Base-by-base conservation (phyloP, 2,329 filamentous ascomycete genomes). In the Venturia effusa region DNA sequence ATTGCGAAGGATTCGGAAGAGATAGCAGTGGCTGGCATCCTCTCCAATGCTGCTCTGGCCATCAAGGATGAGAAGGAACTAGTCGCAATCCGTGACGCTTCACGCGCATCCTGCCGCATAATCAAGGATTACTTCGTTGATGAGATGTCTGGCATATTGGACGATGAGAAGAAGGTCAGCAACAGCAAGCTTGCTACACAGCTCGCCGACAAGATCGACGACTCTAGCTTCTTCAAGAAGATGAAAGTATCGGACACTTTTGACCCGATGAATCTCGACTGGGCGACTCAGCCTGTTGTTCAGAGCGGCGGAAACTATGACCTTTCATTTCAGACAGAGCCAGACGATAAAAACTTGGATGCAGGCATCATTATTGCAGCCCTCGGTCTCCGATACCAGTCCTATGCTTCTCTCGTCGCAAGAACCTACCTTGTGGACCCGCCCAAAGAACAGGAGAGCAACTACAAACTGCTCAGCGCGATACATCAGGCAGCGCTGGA, bases 41-140 rank as follows among this genome's bases (percentile, higher is more conserved):
- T 99, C 39, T 97, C 94, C 10, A 83, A 85, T 10, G 84, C 88
- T 51, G 92, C 91, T 61, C 89, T 99, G 74, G 88, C 93, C 19
- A 84, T 96, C 74, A 99, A 99, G 77, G 94, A 97, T 73, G 92
- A 97, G 75, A 89, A 88, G 71, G 94, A 99, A 77, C 81, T 99
- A 83, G 90, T 93, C 68, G 88, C 90, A 13, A 97, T 99, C 83
- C 88, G 95, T 72, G 95, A 93, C 69, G 92, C 93, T 4, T 94
- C 94, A 64, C 89, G 94, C 73, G 93, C 94, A 59, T 97, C 92
- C 69, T 93, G 95, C 68, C 92, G 92, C 65, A 81, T 97, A 66
- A 95, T 97, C 87, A 91, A 91, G 61, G 91, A 93, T 66, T 99
- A 94, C 76, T 97, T 97, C 74, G 87, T 99, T 68, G 94, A 99